phyloP scores from a whole-genome alignment of 163 green algal genomes.

The Smithsoniella earleae region DNA sequence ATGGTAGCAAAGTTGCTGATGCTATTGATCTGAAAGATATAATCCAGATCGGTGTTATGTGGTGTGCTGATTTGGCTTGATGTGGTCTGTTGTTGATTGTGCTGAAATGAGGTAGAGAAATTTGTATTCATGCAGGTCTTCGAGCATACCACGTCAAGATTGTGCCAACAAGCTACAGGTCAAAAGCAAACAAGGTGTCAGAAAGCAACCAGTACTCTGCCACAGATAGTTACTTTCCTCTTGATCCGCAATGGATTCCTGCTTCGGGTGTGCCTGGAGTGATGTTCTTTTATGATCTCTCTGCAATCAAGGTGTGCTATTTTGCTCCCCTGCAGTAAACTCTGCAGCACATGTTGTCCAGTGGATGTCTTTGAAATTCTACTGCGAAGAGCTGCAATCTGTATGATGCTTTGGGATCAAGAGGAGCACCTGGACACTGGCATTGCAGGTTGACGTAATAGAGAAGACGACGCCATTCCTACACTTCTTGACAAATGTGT shows the following conservation, averaged over 20 bases:
- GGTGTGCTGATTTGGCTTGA: too few species aligned
- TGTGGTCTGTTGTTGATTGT: too few species aligned
- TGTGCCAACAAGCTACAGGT: conserved; percentile 85
- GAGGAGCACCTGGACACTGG: too few species aligned
- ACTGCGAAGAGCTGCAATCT: too few species aligned
- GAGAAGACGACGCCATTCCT: conserved; percentile 74
- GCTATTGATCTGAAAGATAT: too few species aligned
- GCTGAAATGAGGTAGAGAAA: too few species aligned
- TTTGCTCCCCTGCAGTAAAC: too few species aligned
- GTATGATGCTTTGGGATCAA: too few species aligned
- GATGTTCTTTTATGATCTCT: conserved; percentile 98
- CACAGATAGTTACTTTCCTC: conserved; percentile 73
- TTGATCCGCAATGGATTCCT: conserved; percentile 23
- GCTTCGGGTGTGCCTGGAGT: conserved; percentile 57
- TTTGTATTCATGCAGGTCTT: not conserved
- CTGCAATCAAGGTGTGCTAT: conserved; percentile 92
- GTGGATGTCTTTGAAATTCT: too few species aligned
- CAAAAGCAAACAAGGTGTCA: conserved; percentile 49
- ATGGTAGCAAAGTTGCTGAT: too few species aligned
- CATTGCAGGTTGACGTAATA: conserved; percentile 57
- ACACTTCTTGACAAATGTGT: conserved; percentile 87
- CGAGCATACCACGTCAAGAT: conserved; percentile 51
- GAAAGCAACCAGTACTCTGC: conserved; percentile 86
- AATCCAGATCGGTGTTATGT: too few species aligned
- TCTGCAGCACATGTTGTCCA: too few species aligned